Conservation (phyloP, 768 basidiomycete species). For the Galerina sulciceps region DNA sequence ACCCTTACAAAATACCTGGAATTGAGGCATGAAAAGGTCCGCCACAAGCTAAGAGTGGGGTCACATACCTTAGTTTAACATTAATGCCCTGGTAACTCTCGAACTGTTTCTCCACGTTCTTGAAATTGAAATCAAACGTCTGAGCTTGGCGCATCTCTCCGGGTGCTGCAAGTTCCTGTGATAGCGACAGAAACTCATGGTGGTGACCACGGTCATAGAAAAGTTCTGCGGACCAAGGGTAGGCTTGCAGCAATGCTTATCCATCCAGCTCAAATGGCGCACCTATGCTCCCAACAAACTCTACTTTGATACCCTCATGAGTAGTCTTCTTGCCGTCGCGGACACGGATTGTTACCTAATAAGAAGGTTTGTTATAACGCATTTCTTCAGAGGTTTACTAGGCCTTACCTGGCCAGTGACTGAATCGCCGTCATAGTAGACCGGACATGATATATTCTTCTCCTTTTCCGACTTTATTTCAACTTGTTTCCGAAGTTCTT, state of each 20-base stretch:
- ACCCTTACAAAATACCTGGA: constrained; percentile 90
- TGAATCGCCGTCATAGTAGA: constrained; percentile 97
- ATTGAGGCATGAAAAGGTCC: constrained; percentile 11
- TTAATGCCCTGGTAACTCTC: constrained; percentile 99
- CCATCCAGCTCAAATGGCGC: constrained; percentile 23
- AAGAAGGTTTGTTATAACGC: background rate
- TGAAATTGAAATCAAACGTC: constrained; percentile 96
- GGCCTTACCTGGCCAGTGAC: constrained; percentile 76
- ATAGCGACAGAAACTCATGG: constrained; percentile 95
- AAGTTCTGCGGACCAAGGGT: constrained; percentile 53
- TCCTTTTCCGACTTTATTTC: constrained; percentile 93
- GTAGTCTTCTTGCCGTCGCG: constrained; percentile 94
- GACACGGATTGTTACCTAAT: constrained; percentile 82
- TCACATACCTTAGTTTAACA: constrained; percentile 87
- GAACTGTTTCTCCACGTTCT: constrained; percentile 99
- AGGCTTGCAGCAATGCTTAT: background rate
- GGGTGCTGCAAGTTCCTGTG: constrained; percentile 94
- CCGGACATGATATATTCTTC: constrained; percentile 80
- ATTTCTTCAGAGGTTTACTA: background rate
- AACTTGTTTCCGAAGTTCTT: constrained; percentile 86
- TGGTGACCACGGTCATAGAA: constrained; percentile 99
- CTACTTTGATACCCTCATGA: constrained; percentile 97
- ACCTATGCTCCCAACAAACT: constrained; percentile 97
- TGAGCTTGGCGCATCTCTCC: constrained; percentile 97
- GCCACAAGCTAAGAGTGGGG: background rate